phyloP scores from a whole-genome alignment of 768 basidiomycete species.

The Termitomyces bulborhizus region DNA sequence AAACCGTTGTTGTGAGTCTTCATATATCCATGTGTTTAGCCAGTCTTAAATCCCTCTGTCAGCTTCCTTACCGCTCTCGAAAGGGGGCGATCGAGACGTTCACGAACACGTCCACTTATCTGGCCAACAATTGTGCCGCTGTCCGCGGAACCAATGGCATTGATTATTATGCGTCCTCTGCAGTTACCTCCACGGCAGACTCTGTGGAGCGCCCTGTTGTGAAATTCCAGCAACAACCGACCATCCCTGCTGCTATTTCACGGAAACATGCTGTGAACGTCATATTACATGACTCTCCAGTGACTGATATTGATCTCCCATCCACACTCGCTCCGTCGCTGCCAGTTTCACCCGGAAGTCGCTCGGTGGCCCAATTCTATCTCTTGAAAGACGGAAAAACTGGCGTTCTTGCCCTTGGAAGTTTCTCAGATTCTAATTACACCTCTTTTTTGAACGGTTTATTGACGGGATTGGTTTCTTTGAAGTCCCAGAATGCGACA shows the following conservation, averaged over 20 bases:
- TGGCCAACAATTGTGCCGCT: conserved; percentile 47
- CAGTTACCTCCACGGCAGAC: conserved; percentile 3
- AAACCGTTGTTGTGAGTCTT: conserved; percentile 38
- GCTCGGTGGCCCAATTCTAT: conserved; percentile 49
- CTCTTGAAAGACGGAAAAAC: conserved; percentile 46
- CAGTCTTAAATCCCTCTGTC: not conserved
- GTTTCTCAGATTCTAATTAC: conserved; percentile 44
- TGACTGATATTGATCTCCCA: conserved; percentile 39
- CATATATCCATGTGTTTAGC: not conserved
- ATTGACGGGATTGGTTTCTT: conserved; percentile 37
- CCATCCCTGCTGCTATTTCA: conserved; percentile 22
- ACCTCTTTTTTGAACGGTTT: conserved; percentile 34
- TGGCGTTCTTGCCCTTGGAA: conserved; percentile 52
- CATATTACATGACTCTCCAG: conserved; percentile 38
- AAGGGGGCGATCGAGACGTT: conserved; percentile 40
- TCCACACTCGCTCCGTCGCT: conserved; percentile 30
- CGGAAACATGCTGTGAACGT: conserved; percentile 40
- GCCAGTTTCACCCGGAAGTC: conserved; percentile 35
- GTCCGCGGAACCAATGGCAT: conserved; percentile 41
- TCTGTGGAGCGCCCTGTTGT: conserved; percentile 20
- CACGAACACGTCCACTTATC: conserved; percentile 42
- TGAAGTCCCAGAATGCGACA: conserved; percentile 42
- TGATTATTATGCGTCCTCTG: conserved; percentile 26
- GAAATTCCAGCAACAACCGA: conserved; percentile 34
- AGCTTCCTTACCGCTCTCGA: conserved; percentile 57